Conservation (phyloP, 345 rosid species). For the Sonneratia alba region DNA sequence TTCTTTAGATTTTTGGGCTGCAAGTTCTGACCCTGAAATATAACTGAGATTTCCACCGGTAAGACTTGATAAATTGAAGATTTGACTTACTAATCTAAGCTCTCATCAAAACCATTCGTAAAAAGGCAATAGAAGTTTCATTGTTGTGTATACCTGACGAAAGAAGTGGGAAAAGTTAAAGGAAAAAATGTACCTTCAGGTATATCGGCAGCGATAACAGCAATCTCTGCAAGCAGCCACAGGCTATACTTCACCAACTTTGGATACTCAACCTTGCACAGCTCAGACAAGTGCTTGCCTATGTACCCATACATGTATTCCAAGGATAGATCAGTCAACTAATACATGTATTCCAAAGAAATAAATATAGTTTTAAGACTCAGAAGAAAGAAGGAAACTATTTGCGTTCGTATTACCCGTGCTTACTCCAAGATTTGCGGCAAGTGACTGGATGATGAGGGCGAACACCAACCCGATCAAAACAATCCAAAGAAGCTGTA, state of each 20-base stretch:
- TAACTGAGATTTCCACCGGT: too few relatives aligned
- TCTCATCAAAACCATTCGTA: constrained; percentile 21
- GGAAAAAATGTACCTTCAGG: constrained; percentile 36
- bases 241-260: constrained; percentile 31
- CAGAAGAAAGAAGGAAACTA: neutral
- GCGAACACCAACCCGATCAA: constrained; percentile 55
- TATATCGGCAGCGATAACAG: constrained; percentile 61
- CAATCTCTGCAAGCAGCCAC: constrained; percentile 50
- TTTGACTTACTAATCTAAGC: too few relatives aligned
- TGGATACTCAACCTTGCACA: constrained; percentile 58
- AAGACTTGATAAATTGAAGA: too few relatives aligned
- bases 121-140: constrained; percentile 45
- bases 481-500: constrained; percentile 52
- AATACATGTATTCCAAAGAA: neutral
- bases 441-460: constrained; percentile 58
- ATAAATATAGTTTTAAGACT: neutral
- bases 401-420: constrained; percentile 26
- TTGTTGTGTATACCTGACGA: constrained; percentile 39
- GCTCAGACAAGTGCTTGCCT: constrained; percentile 55
- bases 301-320: neutral
- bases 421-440: constrained; percentile 71
- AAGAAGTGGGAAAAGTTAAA: constrained; percentile 10
- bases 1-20: too few relatives aligned
- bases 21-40: too few relatives aligned
- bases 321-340: neutral